These are phyloP conservation scores for Talaromyces marneffei DNA, from an alignment of 2,329 filamentous ascomycete species.

Conservation along the genomic window DNA sequence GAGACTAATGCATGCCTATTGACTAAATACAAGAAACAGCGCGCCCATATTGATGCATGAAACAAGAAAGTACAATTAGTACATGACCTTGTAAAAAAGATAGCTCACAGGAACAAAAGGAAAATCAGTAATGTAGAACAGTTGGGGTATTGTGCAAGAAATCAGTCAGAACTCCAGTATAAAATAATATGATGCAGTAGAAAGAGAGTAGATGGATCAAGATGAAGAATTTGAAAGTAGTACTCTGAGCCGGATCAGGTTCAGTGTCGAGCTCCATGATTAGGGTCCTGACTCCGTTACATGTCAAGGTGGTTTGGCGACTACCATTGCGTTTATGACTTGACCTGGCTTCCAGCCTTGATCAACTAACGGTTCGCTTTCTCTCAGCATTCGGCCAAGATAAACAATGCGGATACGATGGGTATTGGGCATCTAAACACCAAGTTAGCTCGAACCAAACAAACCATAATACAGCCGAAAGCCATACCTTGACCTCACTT, in stretches of 20 bases:
- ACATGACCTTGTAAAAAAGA: not conserved
- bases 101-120: not conserved
- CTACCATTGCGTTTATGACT: slow-evolving; percentile 71
- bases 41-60: slow-evolving; percentile 6
- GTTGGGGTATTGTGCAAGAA: slow-evolving; percentile 15
- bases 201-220: not conserved
- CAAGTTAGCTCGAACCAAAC: not conserved
- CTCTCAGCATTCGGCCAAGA: slow-evolving; percentile 72
- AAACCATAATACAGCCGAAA: not conserved
- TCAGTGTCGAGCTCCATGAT: no score
- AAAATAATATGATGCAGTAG: not conserved
- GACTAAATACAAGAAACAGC: not conserved
- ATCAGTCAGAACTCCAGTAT: slow-evolving; percentile 6
- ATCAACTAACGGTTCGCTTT: slow-evolving; percentile 56
- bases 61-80: not conserved
- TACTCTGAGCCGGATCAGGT: not conserved
- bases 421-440: slow-evolving; percentile 50
- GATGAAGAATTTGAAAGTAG: not conserved
- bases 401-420: slow-evolving; percentile 68
- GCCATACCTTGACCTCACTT: slow-evolving; percentile 58
- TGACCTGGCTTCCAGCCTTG: slow-evolving; percentile 73
- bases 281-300: not conserved
- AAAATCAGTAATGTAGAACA: slow-evolving; percentile 2
- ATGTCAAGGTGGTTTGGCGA: slow-evolving; percentile 18
- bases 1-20: no score